Evolutionary conservation across 2,329 filamentous ascomycete species (phyloP).

Genomic region (Cadophora luteo-olivacea): DNA sequence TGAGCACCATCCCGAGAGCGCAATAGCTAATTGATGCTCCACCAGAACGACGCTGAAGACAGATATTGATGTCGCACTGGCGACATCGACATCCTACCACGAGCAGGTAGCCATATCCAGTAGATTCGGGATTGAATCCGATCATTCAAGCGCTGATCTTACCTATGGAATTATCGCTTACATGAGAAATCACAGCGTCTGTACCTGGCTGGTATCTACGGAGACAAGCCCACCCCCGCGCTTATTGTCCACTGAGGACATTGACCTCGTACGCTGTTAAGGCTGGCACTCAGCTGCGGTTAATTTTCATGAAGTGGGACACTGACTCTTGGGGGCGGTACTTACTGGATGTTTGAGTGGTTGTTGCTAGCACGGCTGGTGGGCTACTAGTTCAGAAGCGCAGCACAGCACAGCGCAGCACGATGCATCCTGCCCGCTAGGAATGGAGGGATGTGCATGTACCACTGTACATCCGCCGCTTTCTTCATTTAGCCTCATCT

Average conservation of each 20-base stretch:
- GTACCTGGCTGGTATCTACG: background rate
- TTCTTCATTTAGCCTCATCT: slow-evolving; percentile 10
- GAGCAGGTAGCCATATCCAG: background rate
- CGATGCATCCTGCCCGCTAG: background rate
- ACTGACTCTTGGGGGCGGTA: background rate
- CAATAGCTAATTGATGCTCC: background rate
- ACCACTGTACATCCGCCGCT: background rate
- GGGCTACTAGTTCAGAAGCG: background rate
- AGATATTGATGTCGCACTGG: background rate
- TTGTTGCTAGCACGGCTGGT: background rate
- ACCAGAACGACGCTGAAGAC: background rate
- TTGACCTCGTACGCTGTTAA: background rate
- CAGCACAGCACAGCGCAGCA: background rate
- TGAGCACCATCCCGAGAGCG: background rate
- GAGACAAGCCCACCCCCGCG: background rate
- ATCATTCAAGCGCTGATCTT: slow-evolving; percentile 8
- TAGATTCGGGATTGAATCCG: background rate
- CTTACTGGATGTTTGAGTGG: background rate
- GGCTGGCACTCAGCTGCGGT: background rate
- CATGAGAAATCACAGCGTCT: background rate
- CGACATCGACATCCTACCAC: background rate
- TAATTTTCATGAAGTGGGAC: slow-evolving; percentile 1
- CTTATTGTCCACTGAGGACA: slow-evolving; percentile 1
- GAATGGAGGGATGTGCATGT: background rate
- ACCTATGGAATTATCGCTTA: slow-evolving; percentile 4